Evolutionary conservation across 495 filamentous ascomycete genomes (phyloP).

Genomic region (Polyplosphaeria fusca): DNA sequence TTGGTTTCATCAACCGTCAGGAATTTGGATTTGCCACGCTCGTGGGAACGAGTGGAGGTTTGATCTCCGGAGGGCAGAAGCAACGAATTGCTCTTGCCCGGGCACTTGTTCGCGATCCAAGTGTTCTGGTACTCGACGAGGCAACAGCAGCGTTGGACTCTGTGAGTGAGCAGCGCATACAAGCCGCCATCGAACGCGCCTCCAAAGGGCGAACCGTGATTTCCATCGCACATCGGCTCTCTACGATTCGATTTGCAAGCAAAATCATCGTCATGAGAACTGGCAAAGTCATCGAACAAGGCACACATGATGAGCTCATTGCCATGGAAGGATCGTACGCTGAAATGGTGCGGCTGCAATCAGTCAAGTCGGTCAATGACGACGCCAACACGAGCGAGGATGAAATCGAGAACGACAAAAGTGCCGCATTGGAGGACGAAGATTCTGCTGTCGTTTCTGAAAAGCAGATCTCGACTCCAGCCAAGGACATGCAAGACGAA

Average conservation of each 20-base stretch:
- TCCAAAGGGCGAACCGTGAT: constrained; percentile 58
- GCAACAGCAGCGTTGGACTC: constrained; percentile 88
- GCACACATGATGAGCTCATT: constrained; percentile 67
- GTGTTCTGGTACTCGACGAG: constrained; percentile 79
- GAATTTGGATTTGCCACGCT: constrained; percentile 41
- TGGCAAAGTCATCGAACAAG: constrained; percentile 70
- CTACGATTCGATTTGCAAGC: constrained; percentile 82
- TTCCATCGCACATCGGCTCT: constrained; percentile 85
- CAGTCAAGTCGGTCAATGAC: constrained; percentile 3
- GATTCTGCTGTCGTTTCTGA: background rate
- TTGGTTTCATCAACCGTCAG: constrained; percentile 32
- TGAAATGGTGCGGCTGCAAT: constrained; percentile 39
- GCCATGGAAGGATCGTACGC: constrained; percentile 14
- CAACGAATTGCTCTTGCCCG: constrained; percentile 45
- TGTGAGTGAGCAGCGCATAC: constrained; percentile 74
- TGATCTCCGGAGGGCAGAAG: constrained; percentile 45
- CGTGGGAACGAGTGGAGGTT: constrained; percentile 39
- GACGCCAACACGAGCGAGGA: constrained; percentile 1
- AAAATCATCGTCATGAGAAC: constrained; percentile 76
- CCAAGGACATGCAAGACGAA: too few relatives aligned
- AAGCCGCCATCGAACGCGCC: constrained; percentile 30
- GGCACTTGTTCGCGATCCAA: constrained; percentile 65
- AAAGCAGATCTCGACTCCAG: constrained; percentile 14
- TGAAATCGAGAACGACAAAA: background rate
- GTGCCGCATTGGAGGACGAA: background rate